Evolutionary conservation across 1,139 yeast species (phyloP).

Genomic region (Kurtzmaniella quercitrusa): DNA sequence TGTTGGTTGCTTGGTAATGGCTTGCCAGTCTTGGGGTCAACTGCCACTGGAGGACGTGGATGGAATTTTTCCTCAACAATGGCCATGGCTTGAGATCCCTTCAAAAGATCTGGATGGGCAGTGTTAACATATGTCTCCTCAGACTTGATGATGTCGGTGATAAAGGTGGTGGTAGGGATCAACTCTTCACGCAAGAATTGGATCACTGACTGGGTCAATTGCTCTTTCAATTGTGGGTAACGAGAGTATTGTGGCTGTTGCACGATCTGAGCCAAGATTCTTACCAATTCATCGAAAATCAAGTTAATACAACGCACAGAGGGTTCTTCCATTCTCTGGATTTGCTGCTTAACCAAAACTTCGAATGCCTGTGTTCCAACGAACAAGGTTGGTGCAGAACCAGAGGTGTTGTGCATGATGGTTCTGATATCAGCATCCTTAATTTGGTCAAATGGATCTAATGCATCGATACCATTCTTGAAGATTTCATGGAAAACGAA

Average conservation of each 20-base stretch:
- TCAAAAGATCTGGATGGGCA: conserved; percentile 93
- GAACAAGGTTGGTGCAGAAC: conserved; percentile 95
- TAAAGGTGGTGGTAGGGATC: conserved; percentile 82
- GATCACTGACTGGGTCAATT: conserved; percentile 74
- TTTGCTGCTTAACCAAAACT: conserved; percentile 93
- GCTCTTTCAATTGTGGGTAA: conserved; percentile 87
- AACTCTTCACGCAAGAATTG: conserved; percentile 77
- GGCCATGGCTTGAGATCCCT: conserved; percentile 94
- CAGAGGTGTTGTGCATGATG: conserved; percentile 95
- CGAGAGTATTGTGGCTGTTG: conserved; percentile 79
- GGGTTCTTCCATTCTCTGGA: conserved; percentile 93
- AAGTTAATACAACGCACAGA: conserved; percentile 82
- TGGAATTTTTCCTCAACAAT: conserved; percentile 89
- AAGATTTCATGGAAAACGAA: conserved; percentile 97
- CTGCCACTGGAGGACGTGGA: conserved; percentile 73
- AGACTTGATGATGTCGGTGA: conserved; percentile 71
- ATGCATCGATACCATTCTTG: conserved; percentile 85
- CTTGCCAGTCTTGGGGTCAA: conserved; percentile 93
- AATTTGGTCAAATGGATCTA: conserved; percentile 96
- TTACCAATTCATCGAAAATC: conserved; percentile 89
- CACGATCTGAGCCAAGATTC: conserved; percentile 83
- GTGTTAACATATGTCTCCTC: conserved; percentile 96
- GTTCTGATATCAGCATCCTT: conserved; percentile 96
- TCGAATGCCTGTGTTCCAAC: conserved; percentile 98
- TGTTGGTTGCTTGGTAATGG: conserved; percentile 52